These are phyloP conservation scores for Starmera pachycereana DNA, from an alignment of 805 yeast genomes.

Conservation along the genomic window DNA sequence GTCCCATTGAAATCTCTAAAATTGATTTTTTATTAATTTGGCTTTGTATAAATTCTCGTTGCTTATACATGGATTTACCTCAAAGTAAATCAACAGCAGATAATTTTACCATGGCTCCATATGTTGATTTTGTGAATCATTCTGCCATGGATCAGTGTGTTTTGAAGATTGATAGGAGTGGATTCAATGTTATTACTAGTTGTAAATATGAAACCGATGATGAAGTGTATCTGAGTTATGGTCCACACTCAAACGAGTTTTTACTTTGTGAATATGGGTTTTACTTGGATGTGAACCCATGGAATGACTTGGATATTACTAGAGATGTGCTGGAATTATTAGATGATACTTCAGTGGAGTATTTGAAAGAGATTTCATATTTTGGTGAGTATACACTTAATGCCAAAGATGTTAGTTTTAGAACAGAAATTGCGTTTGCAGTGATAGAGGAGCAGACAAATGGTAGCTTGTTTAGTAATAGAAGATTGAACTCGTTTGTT, in stretches of 20 bases:
- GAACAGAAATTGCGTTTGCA: constrained; percentile 71
- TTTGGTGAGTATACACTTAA: constrained; percentile 66
- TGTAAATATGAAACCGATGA: constrained; percentile 27
- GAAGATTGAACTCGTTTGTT: constrained; percentile 12
- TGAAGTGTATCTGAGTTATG: constrained; percentile 70
- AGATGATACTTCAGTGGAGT: constrained; percentile 28
- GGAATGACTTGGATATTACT: constrained; percentile 66
- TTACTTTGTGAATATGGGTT: constrained; percentile 85
- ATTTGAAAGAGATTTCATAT: constrained; percentile 44
- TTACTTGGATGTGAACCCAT: constrained; percentile 41
- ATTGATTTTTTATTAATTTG: constrained; percentile 53
- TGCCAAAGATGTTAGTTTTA: constrained; percentile 45
- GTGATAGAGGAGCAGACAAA: constrained; percentile 27
- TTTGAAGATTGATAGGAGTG: constrained; percentile 33
- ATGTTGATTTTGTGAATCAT: constrained; percentile 83
- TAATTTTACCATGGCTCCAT: constrained; percentile 86
- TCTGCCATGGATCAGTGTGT: constrained; percentile 37
- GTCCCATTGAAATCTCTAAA: neutral
- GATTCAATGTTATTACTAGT: constrained; percentile 42
- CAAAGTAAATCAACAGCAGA: constrained; percentile 40
- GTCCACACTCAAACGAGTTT: constrained; percentile 81
- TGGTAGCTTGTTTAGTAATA: constrained; percentile 6
- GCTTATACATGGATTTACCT: constrained; percentile 67
- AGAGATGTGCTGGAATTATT: constrained; percentile 28
- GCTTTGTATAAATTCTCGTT: constrained; percentile 86